Conservation (phyloP, 371 early-diverging fungal genomes). For the Apophysomyces variabilis region DNA sequence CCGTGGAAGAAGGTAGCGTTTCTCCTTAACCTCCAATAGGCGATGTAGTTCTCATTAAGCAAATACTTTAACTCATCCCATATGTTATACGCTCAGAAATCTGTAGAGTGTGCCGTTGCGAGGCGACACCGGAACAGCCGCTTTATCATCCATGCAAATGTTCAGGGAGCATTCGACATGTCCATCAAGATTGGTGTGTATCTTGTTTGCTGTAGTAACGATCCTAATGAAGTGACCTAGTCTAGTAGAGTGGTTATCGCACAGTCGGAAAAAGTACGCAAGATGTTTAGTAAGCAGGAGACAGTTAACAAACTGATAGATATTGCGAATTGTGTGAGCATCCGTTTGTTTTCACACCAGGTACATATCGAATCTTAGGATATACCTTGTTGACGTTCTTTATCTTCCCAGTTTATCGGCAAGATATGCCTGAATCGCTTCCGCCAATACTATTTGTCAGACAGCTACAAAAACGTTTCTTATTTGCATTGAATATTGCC, state of each 20-base stretch:
- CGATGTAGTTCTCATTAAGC: background rate
- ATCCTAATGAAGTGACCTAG: slow-evolving; percentile 32
- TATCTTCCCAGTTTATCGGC: slow-evolving; percentile 54
- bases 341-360: slow-evolving; percentile 83
- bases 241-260: slow-evolving; percentile 87
- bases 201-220: background rate
- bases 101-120: slow-evolving; percentile 92
- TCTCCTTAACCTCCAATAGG: background rate
- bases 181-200: slow-evolving; percentile 87
- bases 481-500: slow-evolving; percentile 22
- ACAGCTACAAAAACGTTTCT: slow-evolving; percentile 51
- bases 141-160: slow-evolving; percentile 94
- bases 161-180: slow-evolving; percentile 89
- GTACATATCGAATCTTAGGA: slow-evolving; percentile 45
- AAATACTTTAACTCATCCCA: background rate
- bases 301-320: slow-evolving; percentile 30
- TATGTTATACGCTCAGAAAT: slow-evolving; percentile 51
- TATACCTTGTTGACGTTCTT: background rate
- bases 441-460: slow-evolving; percentile 57
- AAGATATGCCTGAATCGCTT: slow-evolving; percentile 70
- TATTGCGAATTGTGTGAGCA: slow-evolving; percentile 93
- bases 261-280: slow-evolving; percentile 76
- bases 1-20: slow-evolving; percentile 1
- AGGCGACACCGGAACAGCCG: slow-evolving; percentile 78
- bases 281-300: slow-evolving; percentile 1